Evolutionary conservation across 306 rosid species (phyloP).

Genomic region (Sicyos edulis): DNA sequence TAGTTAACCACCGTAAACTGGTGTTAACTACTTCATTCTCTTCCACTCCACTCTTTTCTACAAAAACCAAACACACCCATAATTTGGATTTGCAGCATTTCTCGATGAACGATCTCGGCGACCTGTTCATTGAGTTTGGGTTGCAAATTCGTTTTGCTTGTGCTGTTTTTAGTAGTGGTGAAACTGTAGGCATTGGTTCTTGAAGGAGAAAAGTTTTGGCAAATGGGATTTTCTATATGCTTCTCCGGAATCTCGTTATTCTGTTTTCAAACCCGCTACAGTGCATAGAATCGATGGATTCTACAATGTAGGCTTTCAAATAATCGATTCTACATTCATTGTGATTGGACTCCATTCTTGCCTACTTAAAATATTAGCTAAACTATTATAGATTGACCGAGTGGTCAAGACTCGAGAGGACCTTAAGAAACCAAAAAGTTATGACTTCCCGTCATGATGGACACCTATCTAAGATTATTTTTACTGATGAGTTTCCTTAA

Average conservation of each 20-base stretch:
- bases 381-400: no score
- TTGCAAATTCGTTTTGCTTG: no score
- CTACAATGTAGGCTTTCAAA: slow-evolving; percentile 39
- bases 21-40: no score
- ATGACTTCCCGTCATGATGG: no score
- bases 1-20: no score
- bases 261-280: slow-evolving; percentile 61
- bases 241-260: slow-evolving; percentile 62
- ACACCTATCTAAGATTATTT: no score
- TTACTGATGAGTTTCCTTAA: no score
- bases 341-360: slow-evolving; percentile 65
- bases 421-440: no score
- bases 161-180: not conserved
- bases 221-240: slow-evolving; percentile 59
- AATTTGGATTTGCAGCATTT: slow-evolving; percentile 91
- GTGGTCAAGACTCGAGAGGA: no score
- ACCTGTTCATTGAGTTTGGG: slow-evolving; percentile 82
- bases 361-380: no score
- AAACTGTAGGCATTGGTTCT: not conserved
- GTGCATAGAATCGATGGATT: slow-evolving; percentile 74
- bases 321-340: slow-evolving; percentile 60
- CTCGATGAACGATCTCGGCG: slow-evolving; percentile 90
- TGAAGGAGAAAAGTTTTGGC: slow-evolving; percentile 60
- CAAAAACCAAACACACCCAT: no score
- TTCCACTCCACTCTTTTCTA: no score